Percentiles rank a stretch among this genome's conserved stretches.
phyloP scores from a whole-genome alignment of 2,329 filamentous ascomycete genomes.

The Hypoxylon sp. region DNA sequence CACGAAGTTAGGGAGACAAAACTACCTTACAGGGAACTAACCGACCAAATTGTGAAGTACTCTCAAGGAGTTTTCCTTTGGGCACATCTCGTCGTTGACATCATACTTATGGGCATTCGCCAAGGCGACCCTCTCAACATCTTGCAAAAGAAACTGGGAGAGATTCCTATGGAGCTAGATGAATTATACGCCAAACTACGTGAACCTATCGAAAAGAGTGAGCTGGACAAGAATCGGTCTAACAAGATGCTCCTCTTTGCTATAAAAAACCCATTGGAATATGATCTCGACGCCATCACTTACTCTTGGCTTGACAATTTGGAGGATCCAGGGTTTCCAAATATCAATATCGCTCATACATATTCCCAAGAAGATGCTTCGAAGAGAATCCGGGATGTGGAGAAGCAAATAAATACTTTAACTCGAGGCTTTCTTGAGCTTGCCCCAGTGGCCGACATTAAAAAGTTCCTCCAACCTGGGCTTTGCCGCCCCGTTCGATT shows the following conservation, averaged over 20 bases:
- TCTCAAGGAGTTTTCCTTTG: slow-evolving; percentile 16
- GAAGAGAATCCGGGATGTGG: background rate
- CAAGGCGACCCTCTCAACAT: background rate
- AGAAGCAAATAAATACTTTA: background rate
- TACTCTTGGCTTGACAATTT: slow-evolving; percentile 1
- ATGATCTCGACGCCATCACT: background rate
- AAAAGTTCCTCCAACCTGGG: background rate
- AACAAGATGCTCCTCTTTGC: slow-evolving; percentile 3
- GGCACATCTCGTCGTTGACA: slow-evolving; percentile 1
- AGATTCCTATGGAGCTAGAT: background rate
- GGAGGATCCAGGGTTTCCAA: background rate
- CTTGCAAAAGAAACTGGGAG: background rate
- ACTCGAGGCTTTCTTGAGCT: slow-evolving; percentile 1
- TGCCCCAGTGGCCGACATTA: background rate
- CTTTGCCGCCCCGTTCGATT: background rate
- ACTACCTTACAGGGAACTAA: background rate
- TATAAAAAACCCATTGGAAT: too few species aligned
- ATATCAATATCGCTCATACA: background rate
- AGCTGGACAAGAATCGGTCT: background rate
- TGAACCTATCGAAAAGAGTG: slow-evolving; percentile 1
- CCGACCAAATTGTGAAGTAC: background rate
- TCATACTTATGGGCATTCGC: background rate
- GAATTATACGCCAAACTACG: background rate
- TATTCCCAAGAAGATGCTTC: background rate
- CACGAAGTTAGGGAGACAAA: background rate